Evolutionary conservation across 2,329 filamentous ascomycete species (phyloP), one percentile per base, ranked within the genome.

Genomic region (Scolecobasidium constrictum): DNA sequence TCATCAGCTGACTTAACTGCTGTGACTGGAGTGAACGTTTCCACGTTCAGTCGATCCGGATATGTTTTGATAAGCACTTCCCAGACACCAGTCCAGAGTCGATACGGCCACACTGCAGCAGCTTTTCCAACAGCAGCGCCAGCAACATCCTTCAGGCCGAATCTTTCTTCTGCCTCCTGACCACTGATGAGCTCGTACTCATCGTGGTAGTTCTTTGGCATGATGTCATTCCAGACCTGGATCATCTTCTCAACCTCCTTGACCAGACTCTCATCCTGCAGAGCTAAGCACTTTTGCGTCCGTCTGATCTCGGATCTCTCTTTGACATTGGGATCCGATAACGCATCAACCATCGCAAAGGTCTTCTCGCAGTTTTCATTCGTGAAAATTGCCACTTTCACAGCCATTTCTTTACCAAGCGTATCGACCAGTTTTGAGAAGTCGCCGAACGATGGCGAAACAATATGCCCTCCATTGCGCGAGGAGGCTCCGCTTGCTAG

Each of bases 401-500:
- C 34, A 15, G 34, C 34, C 18, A 19, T 19, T 16, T 36, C 18
- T 9, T 9, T 7, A 17, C 34, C 34, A 11, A 11, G 16, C 7
- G 7, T 9, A 7, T 11, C 34, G 11, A 36, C 34, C 7, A 36
- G 34, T 9, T 19, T 36, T 7, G 34, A 16, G 34, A 36, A 36
- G 12, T 36, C 34, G 7, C 34, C 12, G 16, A 36, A 36, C 13
- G 34, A 36, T 15, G 34, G 34, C 9, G 34, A 36, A 11, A 36
- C 17, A 17, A 83, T 88, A 56, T 90, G 83, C 31, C 68, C 67
- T 31, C 69, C 69, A 51, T 73, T 66, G 63, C 70, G 37, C 12
- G 84, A 83, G 1, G 83, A 88, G 13, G 84, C 84, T 15, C 83
- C 83, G 75, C 76, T 87, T 54, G 83, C 87, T 3, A 79, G 81